Base-by-base conservation (phyloP, 306 rosid species). In the Gastrolobium bilobum region DNA sequence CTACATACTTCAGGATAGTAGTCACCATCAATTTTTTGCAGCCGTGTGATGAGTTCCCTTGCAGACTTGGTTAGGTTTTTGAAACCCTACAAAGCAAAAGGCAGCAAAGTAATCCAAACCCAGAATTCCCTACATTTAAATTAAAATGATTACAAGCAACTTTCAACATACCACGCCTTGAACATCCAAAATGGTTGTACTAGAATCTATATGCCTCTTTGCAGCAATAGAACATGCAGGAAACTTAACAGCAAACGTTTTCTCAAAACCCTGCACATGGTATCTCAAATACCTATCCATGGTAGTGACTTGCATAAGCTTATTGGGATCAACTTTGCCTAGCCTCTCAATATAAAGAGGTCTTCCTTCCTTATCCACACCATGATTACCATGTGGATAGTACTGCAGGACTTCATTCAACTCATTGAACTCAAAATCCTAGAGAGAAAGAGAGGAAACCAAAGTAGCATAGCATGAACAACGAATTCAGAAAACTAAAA, bases 141-240 rank as follows among this genome's bases (percentile, higher is more conserved):
- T 42, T 68, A 72, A 71, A 59, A 68, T 10, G 73, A 30, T 62
- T 26, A 39, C 30, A 43, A 54, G n/a, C 57, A 73, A 71, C 82
- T 11, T 47, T 63, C 61, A 75, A 79, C 94, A 59, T 90, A 94
- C 98, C 93, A 94, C 90, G 68, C 97, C 94, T 9, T 94, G 91
- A 85, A 89, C 97, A 83, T 94, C 98, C 82, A 94, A 83, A 83
- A 94, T 83, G 80, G 97, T 92, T 57, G 97, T 92, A 51, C 94
- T 92, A 44, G 98, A 94, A 86, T 92, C 91, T 58, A 92, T 94
- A 79, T 91, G 94, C 72, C 93, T 87, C 90, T 94, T 94, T 63
- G 98, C 97, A 65, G 94, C 97, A 76, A 92, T 83, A 71, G 98
- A 88, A 81, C 97, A 94, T 37, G 97, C 97, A 34, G 97, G 98